A percentile compares a stretch with the other conserved stretches of the same genome.
phyloP scores from a whole-genome alignment of 2,329 filamentous ascomycete species.

The Rutstroemia sp. region DNA sequence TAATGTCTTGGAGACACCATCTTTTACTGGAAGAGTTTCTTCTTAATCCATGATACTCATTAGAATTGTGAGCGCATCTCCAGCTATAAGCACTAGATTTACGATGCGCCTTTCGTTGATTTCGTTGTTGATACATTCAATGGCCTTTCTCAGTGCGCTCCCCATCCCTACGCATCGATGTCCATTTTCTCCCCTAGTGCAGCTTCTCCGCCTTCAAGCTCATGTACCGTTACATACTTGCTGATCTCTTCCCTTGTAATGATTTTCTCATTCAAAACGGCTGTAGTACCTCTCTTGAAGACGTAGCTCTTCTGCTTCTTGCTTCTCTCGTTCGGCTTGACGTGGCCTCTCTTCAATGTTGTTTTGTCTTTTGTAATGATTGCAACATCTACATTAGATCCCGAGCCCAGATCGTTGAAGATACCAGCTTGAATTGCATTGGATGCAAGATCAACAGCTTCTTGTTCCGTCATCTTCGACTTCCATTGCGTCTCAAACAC shows the following conservation, averaged over 20 bases:
- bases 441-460: conserved; percentile 73
- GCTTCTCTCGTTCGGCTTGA: conserved; percentile 84
- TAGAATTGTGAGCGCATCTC: conserved; percentile 2
- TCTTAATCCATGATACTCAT: conserved; percentile 1
- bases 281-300: conserved; percentile 88
- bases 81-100: conserved; percentile 18
- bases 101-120: conserved; percentile 8
- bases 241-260: conserved; percentile 90
- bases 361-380: conserved; percentile 96
- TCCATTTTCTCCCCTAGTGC: conserved; percentile 65
- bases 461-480: conserved; percentile 64
- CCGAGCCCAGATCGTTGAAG: conserved; percentile 96
- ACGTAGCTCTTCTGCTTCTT: conserved; percentile 90
- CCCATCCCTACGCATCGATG: conserved; percentile 45
- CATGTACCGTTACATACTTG: conserved; percentile 88
- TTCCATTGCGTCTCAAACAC: conserved; percentile 98
- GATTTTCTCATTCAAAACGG: conserved; percentile 90
- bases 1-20: neutral
- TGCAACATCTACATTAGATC: conserved; percentile 94
- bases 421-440: conserved; percentile 94
- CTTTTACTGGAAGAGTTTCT: neutral
- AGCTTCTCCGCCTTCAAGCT: conserved; percentile 47
- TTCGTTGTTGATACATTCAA: conserved; percentile 9
- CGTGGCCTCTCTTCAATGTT: conserved; percentile 83
- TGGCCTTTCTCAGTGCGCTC: neutral